phyloP scores from a whole-genome alignment of 768 basidiomycete species.

The Mycena vitilis region DNA sequence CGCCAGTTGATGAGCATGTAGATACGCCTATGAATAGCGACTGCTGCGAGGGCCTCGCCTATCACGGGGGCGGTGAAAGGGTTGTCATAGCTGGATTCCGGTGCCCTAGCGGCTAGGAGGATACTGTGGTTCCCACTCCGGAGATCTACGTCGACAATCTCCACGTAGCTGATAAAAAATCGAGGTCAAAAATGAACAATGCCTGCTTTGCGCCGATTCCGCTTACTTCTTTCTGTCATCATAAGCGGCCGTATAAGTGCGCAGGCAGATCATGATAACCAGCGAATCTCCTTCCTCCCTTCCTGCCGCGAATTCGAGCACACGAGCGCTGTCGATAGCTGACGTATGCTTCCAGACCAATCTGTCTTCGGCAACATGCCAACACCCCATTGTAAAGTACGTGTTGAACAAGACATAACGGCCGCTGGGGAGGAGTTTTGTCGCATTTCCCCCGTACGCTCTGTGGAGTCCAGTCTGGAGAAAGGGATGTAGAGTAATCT shows the following conservation, averaged over 20 bases:
- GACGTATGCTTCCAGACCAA: conserved; percentile 20
- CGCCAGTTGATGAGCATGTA: conserved; percentile 16
- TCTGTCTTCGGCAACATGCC: conserved; percentile 16
- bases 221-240: conserved; percentile 13
- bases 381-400: conserved; percentile 22
- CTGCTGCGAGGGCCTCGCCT: neutral
- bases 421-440: conserved; percentile 24
- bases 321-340: rapidly evolving
- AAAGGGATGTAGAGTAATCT: neutral
- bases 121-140: neutral
- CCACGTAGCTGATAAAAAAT: conserved; percentile 7
- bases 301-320: conserved; percentile 11
- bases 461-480: neutral
- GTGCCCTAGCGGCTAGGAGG: neutral
- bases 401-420: conserved; percentile 21
- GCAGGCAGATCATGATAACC: conserved; percentile 11
- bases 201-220: no score
- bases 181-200: neutral
- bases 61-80: neutral
- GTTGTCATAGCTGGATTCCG: neutral
- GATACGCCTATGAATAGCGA: neutral
- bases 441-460: neutral
- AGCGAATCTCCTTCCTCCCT: conserved; percentile 10
- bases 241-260: neutral
- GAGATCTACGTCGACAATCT: conserved; percentile 17